Evolutionary conservation across 345 rosid species (phyloP).

Genomic region (Salix dunnii): DNA sequence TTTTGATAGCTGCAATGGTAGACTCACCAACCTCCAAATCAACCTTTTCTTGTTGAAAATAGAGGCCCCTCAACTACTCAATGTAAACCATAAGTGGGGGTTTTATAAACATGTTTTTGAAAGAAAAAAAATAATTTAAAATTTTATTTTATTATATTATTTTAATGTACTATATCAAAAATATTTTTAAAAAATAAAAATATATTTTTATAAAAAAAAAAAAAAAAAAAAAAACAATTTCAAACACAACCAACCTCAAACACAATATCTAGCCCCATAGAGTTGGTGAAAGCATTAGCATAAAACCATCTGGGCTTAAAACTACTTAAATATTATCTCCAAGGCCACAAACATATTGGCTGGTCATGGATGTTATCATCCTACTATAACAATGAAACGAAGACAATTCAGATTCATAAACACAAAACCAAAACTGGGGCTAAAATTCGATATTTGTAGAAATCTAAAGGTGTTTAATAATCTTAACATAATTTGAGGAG

Average conservation of each 20-base stretch:
- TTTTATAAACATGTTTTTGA: no score
- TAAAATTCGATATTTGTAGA: not conserved
- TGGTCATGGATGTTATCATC: not conserved
- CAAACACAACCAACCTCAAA: no score
- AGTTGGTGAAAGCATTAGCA: not conserved
- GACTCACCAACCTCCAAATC: not conserved
- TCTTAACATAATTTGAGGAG: not conserved
- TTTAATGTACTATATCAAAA: no score
- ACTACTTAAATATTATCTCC: not conserved
- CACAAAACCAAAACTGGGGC: not conserved
- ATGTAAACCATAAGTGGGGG: no score
- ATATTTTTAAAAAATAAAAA: no score
- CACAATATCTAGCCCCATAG: not conserved
- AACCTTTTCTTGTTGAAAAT: not conserved
- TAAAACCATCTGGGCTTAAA: not conserved
- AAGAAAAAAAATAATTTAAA: no score
- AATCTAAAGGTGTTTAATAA: not conserved
- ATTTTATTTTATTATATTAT: no score
- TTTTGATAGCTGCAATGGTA: not conserved
- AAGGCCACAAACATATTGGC: not conserved
- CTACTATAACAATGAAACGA: not conserved
- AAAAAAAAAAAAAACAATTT: no score
- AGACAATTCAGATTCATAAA: not conserved
- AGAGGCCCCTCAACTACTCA: not conserved
- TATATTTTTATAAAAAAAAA: no score